Percentiles rank a stretch among this genome's conserved stretches.
Evolutionary conservation across 208 protist genomes (phyloP).

Genomic region (Leptomonas pyrrhocoris): DNA sequence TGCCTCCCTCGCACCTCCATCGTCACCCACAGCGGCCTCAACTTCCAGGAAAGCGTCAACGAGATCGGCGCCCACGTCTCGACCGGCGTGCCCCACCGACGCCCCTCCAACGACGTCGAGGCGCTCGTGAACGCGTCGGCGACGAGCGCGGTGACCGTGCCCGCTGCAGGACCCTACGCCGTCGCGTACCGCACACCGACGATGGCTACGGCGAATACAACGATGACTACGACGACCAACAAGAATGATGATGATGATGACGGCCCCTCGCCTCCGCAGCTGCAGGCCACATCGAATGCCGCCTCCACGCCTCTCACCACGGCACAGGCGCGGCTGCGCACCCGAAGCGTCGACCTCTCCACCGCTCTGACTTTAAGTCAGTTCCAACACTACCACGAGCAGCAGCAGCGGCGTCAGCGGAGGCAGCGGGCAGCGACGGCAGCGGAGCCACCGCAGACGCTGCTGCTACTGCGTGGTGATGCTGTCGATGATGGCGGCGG

Average conservation of each 20-base stretch:
- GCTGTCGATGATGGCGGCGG: no score
- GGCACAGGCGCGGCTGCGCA: neutral
- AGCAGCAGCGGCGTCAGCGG: constrained; percentile 8
- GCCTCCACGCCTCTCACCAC: no score
- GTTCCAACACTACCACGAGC: constrained; percentile 19
- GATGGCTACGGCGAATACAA: no score
- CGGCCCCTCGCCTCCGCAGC: neutral
- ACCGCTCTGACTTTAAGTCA: neutral
- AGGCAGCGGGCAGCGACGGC: neutral
- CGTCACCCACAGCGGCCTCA: constrained; percentile 14
- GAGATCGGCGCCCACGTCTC: neutral
- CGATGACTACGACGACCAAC: no score
- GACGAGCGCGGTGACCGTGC: no score
- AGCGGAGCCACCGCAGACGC: neutral
- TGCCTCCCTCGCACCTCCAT: constrained; percentile 7
- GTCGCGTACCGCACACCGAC: no score
- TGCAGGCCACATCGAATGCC: constrained; percentile 13
- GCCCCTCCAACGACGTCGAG: no score
- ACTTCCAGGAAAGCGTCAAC: constrained; percentile 4
- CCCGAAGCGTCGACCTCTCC: constrained; percentile 2
- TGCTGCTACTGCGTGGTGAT: no score
- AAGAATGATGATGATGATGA: no score
- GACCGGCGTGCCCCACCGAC: neutral
- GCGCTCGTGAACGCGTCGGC: no score
- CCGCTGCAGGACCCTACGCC: no score